These are phyloP conservation scores for Begonia peltatifolia DNA, from an alignment of 306 rosid species.

Conservation along the genomic window DNA sequence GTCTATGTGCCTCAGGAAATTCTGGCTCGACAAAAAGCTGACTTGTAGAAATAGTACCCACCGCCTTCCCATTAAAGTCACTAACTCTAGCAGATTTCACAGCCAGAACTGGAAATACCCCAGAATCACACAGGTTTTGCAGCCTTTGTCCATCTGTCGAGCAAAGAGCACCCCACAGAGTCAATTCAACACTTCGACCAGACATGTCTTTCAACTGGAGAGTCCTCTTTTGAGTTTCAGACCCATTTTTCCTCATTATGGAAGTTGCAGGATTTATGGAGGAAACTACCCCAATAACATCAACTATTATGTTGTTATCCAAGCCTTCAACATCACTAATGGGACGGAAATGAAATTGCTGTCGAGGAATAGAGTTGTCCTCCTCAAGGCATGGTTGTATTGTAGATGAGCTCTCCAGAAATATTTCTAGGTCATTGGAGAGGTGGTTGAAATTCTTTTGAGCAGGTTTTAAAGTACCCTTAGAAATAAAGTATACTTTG, in stretches of 20 bases:
- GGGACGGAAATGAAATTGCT: constrained; percentile 43
- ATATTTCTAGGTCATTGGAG: constrained; percentile 51
- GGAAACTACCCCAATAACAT: constrained; percentile 66
- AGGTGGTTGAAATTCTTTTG: constrained; percentile 62
- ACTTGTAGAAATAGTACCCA: constrained; percentile 55
- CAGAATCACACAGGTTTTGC: constrained; percentile 67
- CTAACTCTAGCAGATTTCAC: constrained; percentile 64
- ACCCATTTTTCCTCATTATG: constrained; percentile 70
- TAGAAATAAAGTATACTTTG: constrained; percentile 55
- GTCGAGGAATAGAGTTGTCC: constrained; percentile 54
- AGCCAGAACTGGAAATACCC: constrained; percentile 59
- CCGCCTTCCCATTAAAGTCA: constrained; percentile 70
- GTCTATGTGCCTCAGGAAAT: constrained; percentile 31
- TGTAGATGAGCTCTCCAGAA: constrained; percentile 40
- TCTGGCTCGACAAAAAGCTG: constrained; percentile 71
- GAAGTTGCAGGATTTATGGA: constrained; percentile 53
- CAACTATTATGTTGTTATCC: constrained; percentile 47
- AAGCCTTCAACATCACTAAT: constrained; percentile 51
- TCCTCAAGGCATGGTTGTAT: constrained; percentile 62
- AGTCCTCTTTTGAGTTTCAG: constrained; percentile 66
- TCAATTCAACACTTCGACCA: constrained; percentile 59
- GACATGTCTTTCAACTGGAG: constrained; percentile 83
- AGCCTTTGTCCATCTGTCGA: constrained; percentile 59
- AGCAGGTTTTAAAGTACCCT: constrained; percentile 61
- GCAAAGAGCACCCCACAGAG: constrained; percentile 76